Conservation (phyloP, 352 stramenopile species). For the Pilasporangium apinafurcum region DNA sequence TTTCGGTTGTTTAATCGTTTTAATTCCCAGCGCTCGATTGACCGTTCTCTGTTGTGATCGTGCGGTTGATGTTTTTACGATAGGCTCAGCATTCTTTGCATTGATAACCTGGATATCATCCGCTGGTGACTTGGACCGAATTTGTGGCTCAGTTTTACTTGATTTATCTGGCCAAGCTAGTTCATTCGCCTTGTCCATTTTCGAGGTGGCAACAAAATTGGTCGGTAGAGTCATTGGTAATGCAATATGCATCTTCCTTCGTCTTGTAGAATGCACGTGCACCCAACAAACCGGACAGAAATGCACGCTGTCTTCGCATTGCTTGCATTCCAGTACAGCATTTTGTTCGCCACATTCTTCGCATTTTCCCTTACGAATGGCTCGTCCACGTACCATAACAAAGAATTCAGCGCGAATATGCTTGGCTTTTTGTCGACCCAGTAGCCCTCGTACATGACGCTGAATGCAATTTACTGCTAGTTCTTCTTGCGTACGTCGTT, state of each 20-base stretch:
- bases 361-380: conserved; percentile 60
- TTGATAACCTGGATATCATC: too few species aligned
- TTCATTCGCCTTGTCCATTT: too few species aligned
- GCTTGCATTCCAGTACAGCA: conserved; percentile 55
- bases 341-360: conserved; percentile 65
- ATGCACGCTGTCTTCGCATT: conserved; percentile 63
- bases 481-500: conserved; percentile 29
- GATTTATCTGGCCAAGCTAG: too few species aligned
- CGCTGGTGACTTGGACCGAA: too few species aligned
- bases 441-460: conserved; percentile 32
- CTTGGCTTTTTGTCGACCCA: conserved; percentile 26
- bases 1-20: too few species aligned
- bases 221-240: conserved; percentile 65
- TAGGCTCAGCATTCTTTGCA: too few species aligned
- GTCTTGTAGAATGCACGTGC: conserved; percentile 52
- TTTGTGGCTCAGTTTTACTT: too few species aligned
- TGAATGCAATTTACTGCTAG: conserved; percentile 38
- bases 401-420: conserved; percentile 57
- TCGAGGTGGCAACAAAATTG: too few species aligned
- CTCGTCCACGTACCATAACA: conserved; percentile 57
- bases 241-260: conserved; percentile 46
- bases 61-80: too few species aligned
- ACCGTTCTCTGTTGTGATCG: too few species aligned
- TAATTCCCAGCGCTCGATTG: too few species aligned
- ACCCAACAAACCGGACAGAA: conserved; percentile 76